Evolutionary conservation across 2,329 filamentous ascomycete species (phyloP), one percentile per base, ranked within the genome.

Genomic region (Elsinoe arachidis): DNA sequence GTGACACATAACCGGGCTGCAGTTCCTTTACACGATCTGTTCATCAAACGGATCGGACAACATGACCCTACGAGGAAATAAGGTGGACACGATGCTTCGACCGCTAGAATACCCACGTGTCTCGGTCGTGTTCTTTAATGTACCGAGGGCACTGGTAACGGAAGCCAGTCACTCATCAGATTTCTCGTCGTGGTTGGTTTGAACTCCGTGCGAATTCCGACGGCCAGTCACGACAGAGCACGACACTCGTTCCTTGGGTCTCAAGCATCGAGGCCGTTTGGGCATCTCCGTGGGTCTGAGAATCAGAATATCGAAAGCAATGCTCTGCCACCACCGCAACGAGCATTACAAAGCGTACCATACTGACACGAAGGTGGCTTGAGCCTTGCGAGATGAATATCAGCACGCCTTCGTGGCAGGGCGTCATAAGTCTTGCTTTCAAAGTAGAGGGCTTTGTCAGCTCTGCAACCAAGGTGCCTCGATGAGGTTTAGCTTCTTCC

Each of bases 1-100:
- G 41, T 56, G 54, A 56, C 54, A 56, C 39, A 56, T 17, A 35
- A 23, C 11, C 41, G 23, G 54, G 54, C 30, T 34, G 35, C 19
- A 56, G 23, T 46, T 56, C 11, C 37, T 34, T 14, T 53, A 53
- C 49, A 53, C 49, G 49, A 37, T 53, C 49, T 38, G n/a, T 9
- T 9, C 49, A 53, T 38, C 38, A 17, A 37, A 39, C 49, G 19
- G 15, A 35, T 53, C 33, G 33, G 34, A 26, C 49, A 21, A 11
- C 9, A 9, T 39, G 9, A 53, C 49, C 49, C 21, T 39, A 26
- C 33, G 49, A 53, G 49, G 33, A 53, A 30, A 39, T 26, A 39
- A 14, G 33, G 49, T 53, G 49, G 49, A 53, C 34, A 33, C 17
- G 49, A 53, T 53, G 26, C 17, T 53, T 53, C 12, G 35, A 21